Evolutionary conservation across 805 yeast species (phyloP), one percentile per base, ranked within the genome.

Genomic region (Starmerella bombicola): DNA sequence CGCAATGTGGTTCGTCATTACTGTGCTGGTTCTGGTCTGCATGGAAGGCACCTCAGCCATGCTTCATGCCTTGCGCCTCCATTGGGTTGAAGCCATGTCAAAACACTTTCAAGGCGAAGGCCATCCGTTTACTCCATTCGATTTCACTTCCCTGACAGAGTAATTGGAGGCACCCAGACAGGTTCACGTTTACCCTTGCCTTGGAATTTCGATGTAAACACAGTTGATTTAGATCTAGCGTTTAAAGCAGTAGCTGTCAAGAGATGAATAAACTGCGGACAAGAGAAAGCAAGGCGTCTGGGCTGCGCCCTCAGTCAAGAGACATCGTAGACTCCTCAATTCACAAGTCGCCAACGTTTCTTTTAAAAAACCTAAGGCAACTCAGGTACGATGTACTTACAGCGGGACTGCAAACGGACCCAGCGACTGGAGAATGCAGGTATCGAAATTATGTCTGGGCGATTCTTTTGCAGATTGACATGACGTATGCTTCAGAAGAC

Each of bases 41-140:
- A 91, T 91, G 99, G 99, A 91, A 63, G 99, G 98, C 43, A 91
- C 98, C 0, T 82, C 95, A 29, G 98, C 98, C 18, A 91, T 91
- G 98, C 72, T 91, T 56, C 99, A 91, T 64, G 80, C 96, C 17
- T 72, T 91, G 57, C 80, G 99, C 66, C 70, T 91, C 57, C 98
- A 91, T 61, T 91, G 99, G 99, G 98, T 91, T 41, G 99, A 91
- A 66, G 81, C 96, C 15, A 91, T 91, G 99, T 83, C 95, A 44
- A 91, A 91, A 65, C 93, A 81, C 60, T 91, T 91, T 55, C 93
- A 81, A 58, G 99, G 99, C 58, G 98, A 88, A 59, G 99, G 99
- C 43, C 69, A 76, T 50, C 76, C 85, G 5, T 91, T 83, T 57
- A 75, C 73, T 49, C 97, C 98, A 13, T 88, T 84, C 58, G 70